phyloP scores from a whole-genome alignment of 192 early-diverging fungal species.

The Umbelopsis sp. region DNA sequence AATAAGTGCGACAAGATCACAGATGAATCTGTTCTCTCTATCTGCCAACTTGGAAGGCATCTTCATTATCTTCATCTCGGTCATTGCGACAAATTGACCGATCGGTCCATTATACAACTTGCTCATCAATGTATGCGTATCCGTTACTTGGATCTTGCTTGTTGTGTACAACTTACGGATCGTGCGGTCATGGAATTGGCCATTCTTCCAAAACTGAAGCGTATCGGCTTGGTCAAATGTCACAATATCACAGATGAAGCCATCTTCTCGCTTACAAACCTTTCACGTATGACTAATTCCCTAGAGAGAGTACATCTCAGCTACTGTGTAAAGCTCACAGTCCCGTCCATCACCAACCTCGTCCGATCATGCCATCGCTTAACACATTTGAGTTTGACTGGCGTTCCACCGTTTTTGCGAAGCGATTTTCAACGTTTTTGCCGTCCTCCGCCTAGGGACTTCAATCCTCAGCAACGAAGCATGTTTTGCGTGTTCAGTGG shows the following conservation, averaged over 20 bases:
- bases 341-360: slow-evolving; percentile 44
- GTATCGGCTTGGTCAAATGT: slow-evolving; percentile 66
- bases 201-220: slow-evolving; percentile 51
- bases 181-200: slow-evolving; percentile 52
- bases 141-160: slow-evolving; percentile 59
- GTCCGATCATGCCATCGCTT: slow-evolving; percentile 49
- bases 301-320: slow-evolving; percentile 60
- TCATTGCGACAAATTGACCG: slow-evolving; percentile 55
- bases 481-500: slow-evolving; percentile 65
- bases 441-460: slow-evolving; percentile 53
- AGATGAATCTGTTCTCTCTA: slow-evolving; percentile 46
- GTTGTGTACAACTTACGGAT: slow-evolving; percentile 56
- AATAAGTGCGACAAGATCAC: slow-evolving; percentile 59
- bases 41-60: slow-evolving; percentile 53
- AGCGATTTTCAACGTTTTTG: slow-evolving; percentile 52
- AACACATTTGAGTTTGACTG: slow-evolving; percentile 58
- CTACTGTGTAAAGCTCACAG: slow-evolving; percentile 55
- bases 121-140: slow-evolving; percentile 51
- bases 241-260: slow-evolving; percentile 56
- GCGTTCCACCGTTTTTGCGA: slow-evolving; percentile 54
- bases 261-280: slow-evolving; percentile 50
- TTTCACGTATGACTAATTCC: slow-evolving; percentile 41
- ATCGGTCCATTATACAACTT: slow-evolving; percentile 49
- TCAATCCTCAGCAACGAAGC: slow-evolving; percentile 52
- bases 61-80: slow-evolving; percentile 62